Conservation (phyloP, 2,329 filamentous ascomycete species). For the Exophiala dermatitidis region DNA sequence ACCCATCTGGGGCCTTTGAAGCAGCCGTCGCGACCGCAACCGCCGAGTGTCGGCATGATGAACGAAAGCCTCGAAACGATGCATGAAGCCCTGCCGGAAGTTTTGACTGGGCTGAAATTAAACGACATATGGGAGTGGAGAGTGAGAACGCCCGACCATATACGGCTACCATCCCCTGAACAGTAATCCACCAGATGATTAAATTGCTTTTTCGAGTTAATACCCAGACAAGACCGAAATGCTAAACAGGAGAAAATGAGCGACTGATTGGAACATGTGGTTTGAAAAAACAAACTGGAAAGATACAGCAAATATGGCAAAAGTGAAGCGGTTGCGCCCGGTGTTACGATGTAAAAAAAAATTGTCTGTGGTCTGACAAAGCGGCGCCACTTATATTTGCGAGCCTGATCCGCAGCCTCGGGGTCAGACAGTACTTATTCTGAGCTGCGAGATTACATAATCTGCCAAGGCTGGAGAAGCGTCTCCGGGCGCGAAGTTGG, state of each 20-base stretch:
- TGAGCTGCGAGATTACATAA: not conserved
- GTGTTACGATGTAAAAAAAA: too few relatives aligned
- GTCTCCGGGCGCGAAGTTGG: not conserved
- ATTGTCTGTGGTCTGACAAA: too few relatives aligned
- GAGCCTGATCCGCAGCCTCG: too few relatives aligned
- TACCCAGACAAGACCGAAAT: not conserved
- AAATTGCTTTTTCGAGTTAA: not conserved
- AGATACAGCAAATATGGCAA: too few relatives aligned
- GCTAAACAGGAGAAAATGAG: not conserved
- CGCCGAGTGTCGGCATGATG: slow-evolving; percentile 8
- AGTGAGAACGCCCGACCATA: slow-evolving; percentile 11
- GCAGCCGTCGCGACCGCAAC: not conserved
- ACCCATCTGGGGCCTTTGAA: slow-evolving; percentile 33
- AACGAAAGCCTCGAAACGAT: not conserved
- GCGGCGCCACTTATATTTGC: too few relatives aligned
- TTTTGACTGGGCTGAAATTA: not conserved
- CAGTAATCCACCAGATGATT: not conserved
- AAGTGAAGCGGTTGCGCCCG: too few relatives aligned
- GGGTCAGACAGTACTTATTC: not conserved
- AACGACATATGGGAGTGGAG: slow-evolving; percentile 16
- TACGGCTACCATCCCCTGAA: slow-evolving; percentile 17
- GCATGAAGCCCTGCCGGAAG: not conserved
- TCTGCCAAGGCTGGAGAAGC: not conserved
- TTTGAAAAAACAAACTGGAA: too few relatives aligned
- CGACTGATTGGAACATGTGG: not conserved